Percentiles rank a stretch among this genome's conserved stretches.
Conservation (phyloP, 2,329 filamentous ascomycete species). For the Aspergillus pseudoglaucus region DNA sequence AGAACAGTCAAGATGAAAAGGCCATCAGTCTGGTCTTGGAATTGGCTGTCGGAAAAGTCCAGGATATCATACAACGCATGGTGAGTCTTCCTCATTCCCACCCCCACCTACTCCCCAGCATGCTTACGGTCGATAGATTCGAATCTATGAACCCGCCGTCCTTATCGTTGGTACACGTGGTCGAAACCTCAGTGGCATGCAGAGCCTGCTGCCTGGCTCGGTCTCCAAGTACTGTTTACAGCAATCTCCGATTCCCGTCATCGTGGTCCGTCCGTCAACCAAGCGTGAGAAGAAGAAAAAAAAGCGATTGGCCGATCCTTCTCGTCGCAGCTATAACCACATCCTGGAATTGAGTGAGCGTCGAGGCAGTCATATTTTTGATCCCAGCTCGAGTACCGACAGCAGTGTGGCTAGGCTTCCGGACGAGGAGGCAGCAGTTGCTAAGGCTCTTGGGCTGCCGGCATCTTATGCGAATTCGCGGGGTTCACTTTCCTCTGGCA, state of each 20-base stretch:
- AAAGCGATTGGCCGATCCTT: conserved; percentile 72
- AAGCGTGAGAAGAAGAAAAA: conserved; percentile 86
- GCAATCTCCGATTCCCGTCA: conserved; percentile 86
- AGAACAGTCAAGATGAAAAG: conserved; percentile 70
- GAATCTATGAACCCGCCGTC: conserved; percentile 85
- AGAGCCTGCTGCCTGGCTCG: conserved; percentile 78
- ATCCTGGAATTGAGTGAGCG: conserved; percentile 63
- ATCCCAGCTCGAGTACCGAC: conserved; percentile 41
- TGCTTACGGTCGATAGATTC: conserved; percentile 54
- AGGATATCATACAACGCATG: conserved; percentile 84
- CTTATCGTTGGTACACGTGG: conserved; percentile 85
- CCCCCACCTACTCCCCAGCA: not conserved
- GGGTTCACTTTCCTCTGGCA: conserved; percentile 30
- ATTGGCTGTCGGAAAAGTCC: conserved; percentile 81
- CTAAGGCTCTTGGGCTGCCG: conserved; percentile 42
- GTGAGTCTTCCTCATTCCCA: conserved; percentile 43
- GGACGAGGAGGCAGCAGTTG: conserved; percentile 46
- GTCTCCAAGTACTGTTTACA: conserved; percentile 94
- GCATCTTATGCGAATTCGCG: conserved; percentile 24
- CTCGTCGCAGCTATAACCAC: conserved; percentile 66
- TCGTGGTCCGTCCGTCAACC: conserved; percentile 79
- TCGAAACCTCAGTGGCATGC: conserved; percentile 75
- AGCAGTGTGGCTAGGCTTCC: conserved; percentile 40
- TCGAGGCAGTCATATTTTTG: conserved; percentile 47
- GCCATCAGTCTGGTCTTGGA: conserved; percentile 82